phyloP scores from a whole-genome alignment of 768 basidiomycete species.

The Suillus lakei region DNA sequence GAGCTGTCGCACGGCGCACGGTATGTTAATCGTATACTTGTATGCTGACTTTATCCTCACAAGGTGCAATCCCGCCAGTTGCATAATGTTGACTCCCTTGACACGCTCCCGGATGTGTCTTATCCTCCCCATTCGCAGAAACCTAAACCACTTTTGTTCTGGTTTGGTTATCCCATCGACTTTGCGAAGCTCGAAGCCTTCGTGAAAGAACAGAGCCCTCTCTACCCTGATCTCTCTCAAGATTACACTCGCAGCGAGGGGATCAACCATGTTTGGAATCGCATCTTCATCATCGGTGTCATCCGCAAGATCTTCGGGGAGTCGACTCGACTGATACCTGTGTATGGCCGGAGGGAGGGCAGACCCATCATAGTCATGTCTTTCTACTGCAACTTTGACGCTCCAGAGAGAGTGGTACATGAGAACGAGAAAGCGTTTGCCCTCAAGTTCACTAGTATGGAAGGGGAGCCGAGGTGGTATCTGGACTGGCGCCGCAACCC shows the following conservation, averaged over 20 bases:
- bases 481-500: conserved; percentile 1
- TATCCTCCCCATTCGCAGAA: not conserved
- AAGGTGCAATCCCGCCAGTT: not conserved
- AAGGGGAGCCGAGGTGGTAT: not conserved
- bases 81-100: not conserved
- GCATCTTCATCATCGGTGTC: not conserved
- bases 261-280: not conserved
- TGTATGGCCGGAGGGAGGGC: not conserved
- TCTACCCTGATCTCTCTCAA: not conserved
- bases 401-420: not conserved
- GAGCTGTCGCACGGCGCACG: not conserved
- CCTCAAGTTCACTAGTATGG: not conserved
- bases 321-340: not conserved
- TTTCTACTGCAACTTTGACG: conserved; percentile 6
- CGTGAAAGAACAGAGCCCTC: conserved; percentile 1
- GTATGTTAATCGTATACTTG: not conserved
- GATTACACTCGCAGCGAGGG: not conserved
- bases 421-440: not conserved
- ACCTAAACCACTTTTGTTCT: not conserved
- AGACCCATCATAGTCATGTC: not conserved
- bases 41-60: not conserved
- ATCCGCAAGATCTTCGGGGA: conserved; percentile 3
- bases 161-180: not conserved
- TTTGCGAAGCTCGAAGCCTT: not conserved
- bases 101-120: not conserved